phyloP scores from a whole-genome alignment of 1,284 basidiomycete species.

The Leucoagaricus sp. region DNA sequence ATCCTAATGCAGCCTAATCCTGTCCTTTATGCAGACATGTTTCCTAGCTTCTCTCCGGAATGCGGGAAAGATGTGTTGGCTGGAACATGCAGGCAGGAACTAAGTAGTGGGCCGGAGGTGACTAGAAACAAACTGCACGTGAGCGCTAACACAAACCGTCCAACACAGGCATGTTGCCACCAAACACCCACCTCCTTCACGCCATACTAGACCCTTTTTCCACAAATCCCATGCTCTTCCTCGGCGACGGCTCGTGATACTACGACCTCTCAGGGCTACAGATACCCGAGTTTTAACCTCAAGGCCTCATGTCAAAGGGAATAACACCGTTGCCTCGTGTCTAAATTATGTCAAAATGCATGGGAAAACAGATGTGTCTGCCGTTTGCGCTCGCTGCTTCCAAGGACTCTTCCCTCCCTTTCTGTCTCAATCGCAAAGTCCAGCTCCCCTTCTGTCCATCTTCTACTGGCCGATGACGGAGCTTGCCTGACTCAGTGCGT shows the following conservation, averaged over 20 bases:
- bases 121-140: background rate
- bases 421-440: background rate
- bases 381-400: background rate
- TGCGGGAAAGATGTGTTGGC: background rate
- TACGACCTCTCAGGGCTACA: background rate
- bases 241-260: background rate
- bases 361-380: background rate
- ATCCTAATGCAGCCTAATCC: background rate
- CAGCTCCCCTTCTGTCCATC: background rate
- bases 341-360: slow-evolving; percentile 1
- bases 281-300: slow-evolving; percentile 2
- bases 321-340: slow-evolving; percentile 12
- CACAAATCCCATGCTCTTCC: background rate
- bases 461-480: background rate
- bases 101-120: background rate
- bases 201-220: background rate
- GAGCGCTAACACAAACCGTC: background rate
- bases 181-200: background rate
- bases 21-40: background rate
- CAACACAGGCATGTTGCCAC: background rate
- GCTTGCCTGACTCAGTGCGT: background rate
- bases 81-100: background rate
- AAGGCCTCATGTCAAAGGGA: slow-evolving; percentile 9
- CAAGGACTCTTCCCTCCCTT: background rate
- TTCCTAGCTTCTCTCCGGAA: background rate